Evolutionary conservation across 306 rosid genomes (phyloP).

Genomic region (Citrullus amarus): DNA sequence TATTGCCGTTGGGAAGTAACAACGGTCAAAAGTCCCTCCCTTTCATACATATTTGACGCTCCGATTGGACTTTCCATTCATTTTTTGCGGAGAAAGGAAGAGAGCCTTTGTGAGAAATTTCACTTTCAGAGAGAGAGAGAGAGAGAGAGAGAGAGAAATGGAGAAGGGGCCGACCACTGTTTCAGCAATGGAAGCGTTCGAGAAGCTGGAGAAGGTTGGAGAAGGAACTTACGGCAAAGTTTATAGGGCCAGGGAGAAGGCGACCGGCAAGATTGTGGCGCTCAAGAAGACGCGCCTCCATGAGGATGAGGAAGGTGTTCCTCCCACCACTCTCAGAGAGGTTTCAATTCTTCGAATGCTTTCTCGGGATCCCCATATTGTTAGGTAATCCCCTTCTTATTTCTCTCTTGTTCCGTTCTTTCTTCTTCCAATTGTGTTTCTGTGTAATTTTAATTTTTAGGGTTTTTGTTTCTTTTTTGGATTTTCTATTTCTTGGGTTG

Average conservation of each 20-base stretch:
- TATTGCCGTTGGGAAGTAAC: background rate
- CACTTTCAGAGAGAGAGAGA: background rate
- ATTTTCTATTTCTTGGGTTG: background rate
- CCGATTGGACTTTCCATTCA: background rate
- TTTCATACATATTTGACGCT: slow-evolving; percentile 5
- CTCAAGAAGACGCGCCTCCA: slow-evolving; percentile 95
- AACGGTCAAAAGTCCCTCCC: slow-evolving; percentile 9
- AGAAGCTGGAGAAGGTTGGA: slow-evolving; percentile 89
- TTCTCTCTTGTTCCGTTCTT: background rate
- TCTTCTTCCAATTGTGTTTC: background rate
- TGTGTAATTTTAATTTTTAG: background rate
- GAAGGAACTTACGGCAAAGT: slow-evolving; percentile 95
- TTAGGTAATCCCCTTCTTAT: slow-evolving; percentile 20
- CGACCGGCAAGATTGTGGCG: slow-evolving; percentile 82
- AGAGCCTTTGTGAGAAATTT: background rate
- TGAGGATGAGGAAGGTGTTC: slow-evolving; percentile 95
- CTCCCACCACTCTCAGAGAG: slow-evolving; percentile 95
- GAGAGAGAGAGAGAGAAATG: slow-evolving; percentile 12
- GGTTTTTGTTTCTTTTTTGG: background rate
- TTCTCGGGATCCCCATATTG: slow-evolving; percentile 81
- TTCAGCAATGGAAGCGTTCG: slow-evolving; percentile 77
- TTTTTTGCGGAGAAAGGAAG: too few species aligned
- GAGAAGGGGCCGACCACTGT: slow-evolving; percentile 18
- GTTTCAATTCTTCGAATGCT: slow-evolving; percentile 93
- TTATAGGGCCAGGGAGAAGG: slow-evolving; percentile 68